Conservation (phyloP, 2,329 filamentous ascomycete genomes). For the Claviceps arundinis region DNA sequence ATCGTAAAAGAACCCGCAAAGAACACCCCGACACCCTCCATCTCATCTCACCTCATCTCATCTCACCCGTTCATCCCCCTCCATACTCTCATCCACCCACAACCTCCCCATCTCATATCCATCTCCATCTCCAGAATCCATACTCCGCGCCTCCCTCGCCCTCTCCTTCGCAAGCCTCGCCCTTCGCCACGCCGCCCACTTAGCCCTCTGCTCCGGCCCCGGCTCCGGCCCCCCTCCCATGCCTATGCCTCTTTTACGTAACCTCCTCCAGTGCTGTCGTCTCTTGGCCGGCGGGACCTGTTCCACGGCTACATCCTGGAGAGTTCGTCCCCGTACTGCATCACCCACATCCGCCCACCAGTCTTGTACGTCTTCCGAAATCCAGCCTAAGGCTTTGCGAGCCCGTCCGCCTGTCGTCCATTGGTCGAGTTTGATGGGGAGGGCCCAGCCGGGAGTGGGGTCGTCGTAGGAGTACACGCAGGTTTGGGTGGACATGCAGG, state of each 20-base stretch:
- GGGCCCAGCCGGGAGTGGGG: conserved; percentile 45
- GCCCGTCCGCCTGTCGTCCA: conserved; percentile 42
- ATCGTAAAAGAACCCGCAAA: background rate
- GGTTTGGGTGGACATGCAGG: conserved; percentile 27
- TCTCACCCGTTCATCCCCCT: conserved; percentile 15
- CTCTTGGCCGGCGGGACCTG: conserved; percentile 33
- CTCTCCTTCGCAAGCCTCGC: conserved; percentile 27
- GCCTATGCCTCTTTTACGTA: conserved; percentile 29
- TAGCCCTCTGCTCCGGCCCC: conserved; percentile 27
- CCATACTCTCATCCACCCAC: conserved; percentile 16
- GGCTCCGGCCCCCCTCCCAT: background rate
- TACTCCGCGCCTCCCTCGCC: conserved; percentile 24
- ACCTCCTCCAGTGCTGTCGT: conserved; percentile 34
- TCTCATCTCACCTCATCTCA: conserved; percentile 1
- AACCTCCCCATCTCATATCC: conserved; percentile 18
- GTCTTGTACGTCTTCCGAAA: conserved; percentile 33
- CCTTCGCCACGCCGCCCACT: conserved; percentile 31
- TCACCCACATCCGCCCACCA: conserved; percentile 35
- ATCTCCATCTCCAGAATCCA: conserved; percentile 22
- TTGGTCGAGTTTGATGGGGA: conserved; percentile 50
- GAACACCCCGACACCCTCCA: background rate
- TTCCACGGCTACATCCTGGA: conserved; percentile 28
- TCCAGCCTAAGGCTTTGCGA: conserved; percentile 22
- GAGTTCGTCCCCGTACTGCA: conserved; percentile 28
- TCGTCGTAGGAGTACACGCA: conserved; percentile 46